Evolutionary conservation across 2,329 filamentous ascomycete species (phyloP), one percentile per base, ranked within the genome.

Genomic region (Aspergillus versicolor): DNA sequence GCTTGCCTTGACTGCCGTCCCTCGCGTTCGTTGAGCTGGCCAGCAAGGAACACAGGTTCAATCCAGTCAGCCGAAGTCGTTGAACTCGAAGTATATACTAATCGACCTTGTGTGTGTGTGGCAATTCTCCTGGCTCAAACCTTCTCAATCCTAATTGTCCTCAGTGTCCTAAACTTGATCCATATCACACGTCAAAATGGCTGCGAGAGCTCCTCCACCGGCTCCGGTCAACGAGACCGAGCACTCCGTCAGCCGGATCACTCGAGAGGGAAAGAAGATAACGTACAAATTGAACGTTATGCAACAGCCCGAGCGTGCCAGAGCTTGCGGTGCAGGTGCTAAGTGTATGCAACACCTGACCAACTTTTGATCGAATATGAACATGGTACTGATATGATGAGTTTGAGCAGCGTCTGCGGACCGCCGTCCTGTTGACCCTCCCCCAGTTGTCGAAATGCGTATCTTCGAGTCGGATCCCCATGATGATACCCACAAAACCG

Each of bases 241-340:
- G 56, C 79, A 79, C 68, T 75, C 75, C 27, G 73, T 77, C 58
- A 77, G 75, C 59, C 81, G 88, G 50, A 79, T 83, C 52, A 96
- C 91, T 42, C 86, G 86, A 66, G 87, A 89, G 66, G 90, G 90
- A 61, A 86, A 90, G 65, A 86, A 82, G 61, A 83, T 97, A 64
- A 91, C 86, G 70, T 97, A 97, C 75, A 82, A 84, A 63, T 80
- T 97, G 74, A 86, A 85, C 58, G 92, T 97, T 55, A 87, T 97
- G 67, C 94, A 99, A 77, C 91, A 97, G 73, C 94, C 94, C 19
- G 89, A 96, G 77, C 90, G 92, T 68, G 93, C 94, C 49, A 85
- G 94, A 80, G 94, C 94, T 54, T 99, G 94, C 74, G 94, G 94
- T 69, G 92, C 92, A 54, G 94, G 94, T 59, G 91, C 91, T 53